Evolutionary conservation across 2,329 filamentous ascomycete genomes (phyloP), one percentile per base, ranked within the genome.

Genomic region (Diatrype stigma): DNA sequence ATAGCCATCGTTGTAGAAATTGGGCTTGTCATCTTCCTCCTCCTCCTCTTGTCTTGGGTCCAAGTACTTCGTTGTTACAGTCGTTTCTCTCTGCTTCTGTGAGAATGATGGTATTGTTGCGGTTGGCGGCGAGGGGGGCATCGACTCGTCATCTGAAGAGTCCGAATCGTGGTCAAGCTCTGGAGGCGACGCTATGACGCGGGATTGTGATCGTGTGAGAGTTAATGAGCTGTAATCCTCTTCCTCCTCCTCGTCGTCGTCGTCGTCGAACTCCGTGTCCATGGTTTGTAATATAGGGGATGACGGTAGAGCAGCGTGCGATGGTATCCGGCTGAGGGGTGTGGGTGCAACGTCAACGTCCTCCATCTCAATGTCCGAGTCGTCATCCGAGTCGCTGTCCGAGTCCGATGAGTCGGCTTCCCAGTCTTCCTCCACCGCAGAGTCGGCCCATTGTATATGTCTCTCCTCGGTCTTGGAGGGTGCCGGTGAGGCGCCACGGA

Each of bases 361-460:
- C 58, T 71, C 73, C 71, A 81, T 80, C 67, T 82, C 78, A 50
- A 81, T 67, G 58, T 87, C 80, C 37, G 83, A 78, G 46, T 81
- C 76, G 52, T 74, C 73, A 51, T 80, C 77, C 52, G 74, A 70
- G 51, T 77, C 74, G 45, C 71, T 81, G 52, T 75, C 76, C 51
- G 75, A 78, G 59, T 84, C 80, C 54, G 75, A 77, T 57, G 81
- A 80, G 58, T 89, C 84, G 58, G 78, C 79, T 55, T 84, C 76
- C 75, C 81, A 85, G 59, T 90, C 86, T 55, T 90, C 84, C 67
- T 89, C 83, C 70, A 81, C 78, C 56, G 92, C 81, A 50, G 82
- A 79, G 70, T 95, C 89, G 65, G 89, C 89, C 90, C 90, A 96
- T 78, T 93, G 87, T 62, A 96, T 84, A 74, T 89, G 89, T 69